These are phyloP conservation scores for Drosera capensis DNA, from an alignment of 148 eudicot species.

Conservation along the genomic window DNA sequence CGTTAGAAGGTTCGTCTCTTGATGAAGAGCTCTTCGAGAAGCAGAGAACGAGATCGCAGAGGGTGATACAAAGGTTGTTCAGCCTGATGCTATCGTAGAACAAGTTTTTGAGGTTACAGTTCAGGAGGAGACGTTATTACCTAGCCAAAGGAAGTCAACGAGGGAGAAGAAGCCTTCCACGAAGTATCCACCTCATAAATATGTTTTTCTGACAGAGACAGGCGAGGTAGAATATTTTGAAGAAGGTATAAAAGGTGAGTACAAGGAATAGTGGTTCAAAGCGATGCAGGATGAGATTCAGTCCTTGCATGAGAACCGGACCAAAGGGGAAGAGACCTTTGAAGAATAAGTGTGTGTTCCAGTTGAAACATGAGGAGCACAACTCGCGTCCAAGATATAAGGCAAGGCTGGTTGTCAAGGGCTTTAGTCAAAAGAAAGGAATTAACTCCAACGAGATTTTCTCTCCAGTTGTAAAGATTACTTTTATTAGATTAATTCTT, in stretches of 20 bases:
- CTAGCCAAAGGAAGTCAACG: no score
- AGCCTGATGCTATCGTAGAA: no score
- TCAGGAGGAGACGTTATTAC: no score
- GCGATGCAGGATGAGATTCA: not conserved
- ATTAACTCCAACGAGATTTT: not conserved
- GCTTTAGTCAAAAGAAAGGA: not conserved
- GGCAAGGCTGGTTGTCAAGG: not conserved
- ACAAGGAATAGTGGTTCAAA: not conserved
- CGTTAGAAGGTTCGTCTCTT: no score
- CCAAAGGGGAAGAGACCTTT: not conserved
- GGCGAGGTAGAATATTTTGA: not conserved
- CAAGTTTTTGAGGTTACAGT: no score
- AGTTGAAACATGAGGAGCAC: not conserved
- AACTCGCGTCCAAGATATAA: not conserved
- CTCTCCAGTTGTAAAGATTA: not conserved
- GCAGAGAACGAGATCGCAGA: no score
- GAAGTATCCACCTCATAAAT: no score
- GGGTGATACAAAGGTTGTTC: no score
- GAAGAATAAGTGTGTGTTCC: slow-evolving; percentile 1
- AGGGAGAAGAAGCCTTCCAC: no score
- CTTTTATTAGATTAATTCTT: not conserved
- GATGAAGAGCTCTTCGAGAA: no score
- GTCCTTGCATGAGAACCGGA: not conserved
- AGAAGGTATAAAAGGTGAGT: not conserved
- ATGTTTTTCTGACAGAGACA: no score